Evolutionary conservation across 176 grass and related monocot genomes (phyloP), one percentile per base, ranked within the genome.

Genomic region (Carex cristatella): DNA sequence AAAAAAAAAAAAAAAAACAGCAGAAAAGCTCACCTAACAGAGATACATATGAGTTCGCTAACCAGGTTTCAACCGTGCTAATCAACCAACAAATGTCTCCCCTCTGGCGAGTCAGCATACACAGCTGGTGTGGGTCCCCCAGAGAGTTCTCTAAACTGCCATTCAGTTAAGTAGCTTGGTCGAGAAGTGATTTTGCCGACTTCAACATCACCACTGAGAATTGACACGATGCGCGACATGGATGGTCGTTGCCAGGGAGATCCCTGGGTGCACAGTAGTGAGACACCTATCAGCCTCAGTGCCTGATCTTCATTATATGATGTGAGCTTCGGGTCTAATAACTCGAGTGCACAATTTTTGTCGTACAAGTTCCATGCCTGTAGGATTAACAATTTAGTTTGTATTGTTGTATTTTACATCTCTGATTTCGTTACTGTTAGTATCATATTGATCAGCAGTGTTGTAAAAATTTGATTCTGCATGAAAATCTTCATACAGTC

Each of bases 91-190:
- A 75, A 70, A 3, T 30, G 5, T 14, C 40, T 88, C 88, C 87
- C 28, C 38, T 83, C 40, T 10, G 88, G 80, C 12, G 81, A 86
- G 23, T 5, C 69, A 16, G 66, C 81, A 9, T 69, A 56, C 3
- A 35, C 7, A 0, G 0, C 65, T 55, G 69, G 12, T 67, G 86
- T 58, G 14, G 87, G 74, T 0, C n/a, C 60, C 79, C 79, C 78
- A 72, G 87, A 83, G 28, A 73, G 0, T 35, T 16, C 88, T 44
- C 84, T 88, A 82, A 94, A 67, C 66, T 95, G 89, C 87, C 85
- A 93, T 8, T 90, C 92, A 0, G 92, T 89, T 78, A 97, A 75
- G 67, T 95, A 95, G 77, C 89, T 88, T 10, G 94, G 94, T 84
- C 85, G 90, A 16, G 67, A 66, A 10, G 75, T 80, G 2, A 83